Evolutionary conservation across 1,284 basidiomycete genomes (phyloP).

Genomic region (Pascua sp.): DNA sequence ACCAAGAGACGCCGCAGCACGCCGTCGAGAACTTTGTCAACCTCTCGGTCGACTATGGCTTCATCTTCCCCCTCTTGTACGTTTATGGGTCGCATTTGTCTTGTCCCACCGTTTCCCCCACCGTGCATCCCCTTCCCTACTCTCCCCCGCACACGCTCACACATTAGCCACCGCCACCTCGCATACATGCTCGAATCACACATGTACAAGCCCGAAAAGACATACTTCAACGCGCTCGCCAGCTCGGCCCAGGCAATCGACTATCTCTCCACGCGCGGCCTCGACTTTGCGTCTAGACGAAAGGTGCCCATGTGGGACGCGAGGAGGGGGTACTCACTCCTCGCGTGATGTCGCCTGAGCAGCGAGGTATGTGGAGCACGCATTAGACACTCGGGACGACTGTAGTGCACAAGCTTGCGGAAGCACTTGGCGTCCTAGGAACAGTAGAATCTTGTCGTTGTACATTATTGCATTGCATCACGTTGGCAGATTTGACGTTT

Average conservation of each 20-base stretch:
- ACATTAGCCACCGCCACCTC: conserved; percentile 51
- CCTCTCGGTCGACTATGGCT: conserved; percentile 52
- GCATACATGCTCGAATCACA: conserved; percentile 58
- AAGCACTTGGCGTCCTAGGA: too few species aligned
- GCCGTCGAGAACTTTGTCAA: conserved; percentile 55
- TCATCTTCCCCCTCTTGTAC: conserved; percentile 55
- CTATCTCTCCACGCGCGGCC: conserved; percentile 50
- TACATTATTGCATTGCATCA: too few species aligned
- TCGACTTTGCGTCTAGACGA: conserved; percentile 25
- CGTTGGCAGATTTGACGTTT: too few species aligned
- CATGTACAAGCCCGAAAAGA: conserved; percentile 52
- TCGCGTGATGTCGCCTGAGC: not conserved
- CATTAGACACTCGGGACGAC: too few species aligned
- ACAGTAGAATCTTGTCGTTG: too few species aligned
- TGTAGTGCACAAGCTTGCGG: too few species aligned
- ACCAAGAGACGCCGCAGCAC: conserved; percentile 52
- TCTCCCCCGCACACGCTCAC: not conserved
- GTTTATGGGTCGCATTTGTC: conserved; percentile 19
- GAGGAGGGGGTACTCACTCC: conserved; percentile 17
- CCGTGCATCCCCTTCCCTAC: not conserved
- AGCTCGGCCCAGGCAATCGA: conserved; percentile 54
- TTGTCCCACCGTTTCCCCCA: too few species aligned
- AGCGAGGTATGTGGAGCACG: not conserved
- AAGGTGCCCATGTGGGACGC: conserved; percentile 35
- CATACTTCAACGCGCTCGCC: conserved; percentile 55